Conservation (phyloP, 2,329 filamentous ascomycete genomes). For the Onygenales sp. region DNA sequence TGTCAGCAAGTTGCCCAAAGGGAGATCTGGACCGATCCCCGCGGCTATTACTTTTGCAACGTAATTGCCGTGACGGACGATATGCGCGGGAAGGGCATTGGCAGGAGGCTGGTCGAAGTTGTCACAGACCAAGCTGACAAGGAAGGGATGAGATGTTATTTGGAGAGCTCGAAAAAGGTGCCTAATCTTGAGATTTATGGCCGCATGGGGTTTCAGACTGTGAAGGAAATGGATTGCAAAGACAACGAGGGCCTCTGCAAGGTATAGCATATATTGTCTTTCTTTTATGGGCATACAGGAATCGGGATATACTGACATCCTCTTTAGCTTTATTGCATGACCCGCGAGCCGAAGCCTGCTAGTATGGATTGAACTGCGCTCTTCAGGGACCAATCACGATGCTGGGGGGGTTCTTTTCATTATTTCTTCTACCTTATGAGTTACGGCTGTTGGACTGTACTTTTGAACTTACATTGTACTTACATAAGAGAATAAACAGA, state of each 20-base stretch:
- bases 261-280: neutral
- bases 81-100: slow-evolving; percentile 57
- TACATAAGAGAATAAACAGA: too few species aligned
- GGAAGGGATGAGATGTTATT: slow-evolving; percentile 56
- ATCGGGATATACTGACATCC: neutral
- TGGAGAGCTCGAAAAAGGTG: slow-evolving; percentile 59
- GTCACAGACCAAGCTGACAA: slow-evolving; percentile 55
- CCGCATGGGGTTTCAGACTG: slow-evolving; percentile 61
- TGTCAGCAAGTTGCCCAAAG: slow-evolving; percentile 53
- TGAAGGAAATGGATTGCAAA: slow-evolving; percentile 49
- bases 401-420: too few species aligned
- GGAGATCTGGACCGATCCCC: slow-evolving; percentile 54
- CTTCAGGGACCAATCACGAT: neutral
- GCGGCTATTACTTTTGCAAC: slow-evolving; percentile 68
- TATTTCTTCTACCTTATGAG: too few species aligned
- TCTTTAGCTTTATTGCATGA: slow-evolving; percentile 12
- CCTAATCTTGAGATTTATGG: slow-evolving; percentile 65
- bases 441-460: too few species aligned
- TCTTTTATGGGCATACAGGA: neutral
- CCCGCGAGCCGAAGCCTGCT: slow-evolving; percentile 7
- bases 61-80: slow-evolving; percentile 61
- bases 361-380: neutral
- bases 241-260: slow-evolving; percentile 53
- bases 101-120: slow-evolving; percentile 52
- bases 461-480: too few species aligned